Evolutionary conservation across 164 flowering plant species (phyloP).

Genomic region (Annona squamosa): DNA sequence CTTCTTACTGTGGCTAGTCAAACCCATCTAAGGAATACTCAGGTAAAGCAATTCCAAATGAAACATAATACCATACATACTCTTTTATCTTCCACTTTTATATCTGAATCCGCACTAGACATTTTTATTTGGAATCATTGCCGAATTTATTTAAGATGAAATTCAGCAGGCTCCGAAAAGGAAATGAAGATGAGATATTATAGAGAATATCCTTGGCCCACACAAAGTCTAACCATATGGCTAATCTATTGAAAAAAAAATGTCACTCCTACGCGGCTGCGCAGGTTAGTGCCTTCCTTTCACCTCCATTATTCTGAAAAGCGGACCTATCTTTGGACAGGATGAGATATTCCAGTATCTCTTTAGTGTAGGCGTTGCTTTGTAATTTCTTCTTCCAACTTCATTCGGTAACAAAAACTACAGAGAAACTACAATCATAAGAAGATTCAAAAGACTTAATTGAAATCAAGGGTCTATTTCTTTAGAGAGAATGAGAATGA

Average conservation of each 20-base stretch:
- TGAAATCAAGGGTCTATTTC: background rate
- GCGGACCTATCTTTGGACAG: background rate
- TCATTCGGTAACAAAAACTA: background rate
- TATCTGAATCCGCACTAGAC: no score
- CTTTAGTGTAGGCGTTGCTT: background rate
- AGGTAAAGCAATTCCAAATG: no score
- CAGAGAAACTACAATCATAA: background rate
- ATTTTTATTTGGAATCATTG: background rate
- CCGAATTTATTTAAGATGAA: background rate
- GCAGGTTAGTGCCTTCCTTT: background rate
- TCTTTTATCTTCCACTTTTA: no score
- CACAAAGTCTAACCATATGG: background rate
- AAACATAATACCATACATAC: no score
- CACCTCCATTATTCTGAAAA: background rate
- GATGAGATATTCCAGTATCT: slow-evolving; percentile 4
- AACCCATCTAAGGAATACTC: no score
- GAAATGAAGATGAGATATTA: background rate
- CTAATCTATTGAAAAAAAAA: background rate
- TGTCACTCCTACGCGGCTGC: background rate
- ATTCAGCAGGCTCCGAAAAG: background rate
- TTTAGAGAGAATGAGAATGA: background rate
- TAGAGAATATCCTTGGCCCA: background rate
- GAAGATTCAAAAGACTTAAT: background rate
- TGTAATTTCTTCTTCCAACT: background rate
- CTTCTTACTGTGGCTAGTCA: no score